Base-by-base conservation (phyloP, 495 filamentous ascomycete genomes). In the Penicillium riverlandense region DNA sequence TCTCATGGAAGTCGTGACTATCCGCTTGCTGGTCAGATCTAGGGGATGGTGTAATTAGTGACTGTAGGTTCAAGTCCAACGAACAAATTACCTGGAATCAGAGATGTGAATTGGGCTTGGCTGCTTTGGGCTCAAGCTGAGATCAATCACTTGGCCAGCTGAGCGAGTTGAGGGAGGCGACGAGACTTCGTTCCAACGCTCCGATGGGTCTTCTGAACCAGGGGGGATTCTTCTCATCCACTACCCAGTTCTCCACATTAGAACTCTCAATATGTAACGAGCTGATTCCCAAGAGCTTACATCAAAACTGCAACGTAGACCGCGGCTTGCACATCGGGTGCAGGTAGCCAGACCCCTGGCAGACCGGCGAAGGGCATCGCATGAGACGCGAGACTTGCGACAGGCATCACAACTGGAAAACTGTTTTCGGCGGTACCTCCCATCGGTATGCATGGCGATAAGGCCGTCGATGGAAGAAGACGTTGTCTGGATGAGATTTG, bases 401-500 rank as follows among this genome's bases (percentile, higher is more conserved):
- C 50, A 53, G 2, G 46, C 37, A 45, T 53, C 50, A 34, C 50
- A 53, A 38, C 50, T 53, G 7, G 50, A 53, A 22, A 49, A 53
- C 16, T 53, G 50, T 14, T 43, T 53, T 15, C 50, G 50, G 29
- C 50, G 50, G 8, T 43, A 46, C 8, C 38, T 42, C 8, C 43
- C 34, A 38, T 45, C 38, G 11, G 30, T 37, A n/a, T 49, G 41
- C 37, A 41, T 48, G 8, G 8, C 40, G 40, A 30, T 6, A 22
- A 22, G 22, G 22, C 22, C 4, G 2, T 6, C 22, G 4, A 22
- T 22, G 4, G 22, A 22, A 6, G 22, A 22, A 3, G 22, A 22
- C 22, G 22, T 22, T 22, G 22, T 22, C 22, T 22, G 22, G 22
- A 22, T 22, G 22, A 22, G 22, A 22, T 22, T 22, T 22, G 22